Conservation (phyloP, 2,329 filamentous ascomycete species). For the Chaetomium sp. region DNA sequence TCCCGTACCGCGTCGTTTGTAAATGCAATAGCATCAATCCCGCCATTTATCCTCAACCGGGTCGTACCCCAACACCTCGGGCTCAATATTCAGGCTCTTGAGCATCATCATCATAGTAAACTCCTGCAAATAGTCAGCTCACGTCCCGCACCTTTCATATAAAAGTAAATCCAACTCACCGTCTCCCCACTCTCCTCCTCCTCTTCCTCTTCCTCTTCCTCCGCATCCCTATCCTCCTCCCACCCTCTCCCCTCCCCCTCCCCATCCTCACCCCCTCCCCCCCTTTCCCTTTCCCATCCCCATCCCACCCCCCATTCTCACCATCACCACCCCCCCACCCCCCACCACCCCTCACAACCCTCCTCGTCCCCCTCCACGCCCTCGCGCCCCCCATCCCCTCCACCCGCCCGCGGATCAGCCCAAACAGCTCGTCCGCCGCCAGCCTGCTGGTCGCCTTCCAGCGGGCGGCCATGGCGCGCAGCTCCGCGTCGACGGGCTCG, state of each 20-base stretch:
- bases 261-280: slow-evolving; percentile 9
- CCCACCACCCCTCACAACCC: slow-evolving; percentile 26
- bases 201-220: slow-evolving; percentile 22
- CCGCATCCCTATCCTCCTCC: slow-evolving; percentile 8
- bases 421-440: slow-evolving; percentile 70
- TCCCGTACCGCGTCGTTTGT: not conserved
- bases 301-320: not conserved
- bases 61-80: slow-evolving; percentile 42
- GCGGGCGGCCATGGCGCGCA: slow-evolving; percentile 57
- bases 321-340: slow-evolving; percentile 10
- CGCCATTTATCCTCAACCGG: slow-evolving; percentile 38
- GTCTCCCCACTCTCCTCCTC: slow-evolving; percentile 23
- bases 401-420: slow-evolving; percentile 54
- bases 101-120: slow-evolving; percentile 47
- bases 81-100: slow-evolving; percentile 43
- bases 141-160: not conserved
- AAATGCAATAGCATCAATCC: slow-evolving; percentile 26
- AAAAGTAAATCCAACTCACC: slow-evolving; percentile 15
- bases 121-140: slow-evolving; percentile 32
- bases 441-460: slow-evolving; percentile 63
- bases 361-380: slow-evolving; percentile 36
- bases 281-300: slow-evolving; percentile 3
- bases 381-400: slow-evolving; percentile 51
- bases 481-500: slow-evolving; percentile 51
- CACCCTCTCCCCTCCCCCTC: slow-evolving; percentile 18